Evolutionary conservation across 2,329 filamentous ascomycete genomes (phyloP).

Genomic region (Pyrenochaeta sp.): DNA sequence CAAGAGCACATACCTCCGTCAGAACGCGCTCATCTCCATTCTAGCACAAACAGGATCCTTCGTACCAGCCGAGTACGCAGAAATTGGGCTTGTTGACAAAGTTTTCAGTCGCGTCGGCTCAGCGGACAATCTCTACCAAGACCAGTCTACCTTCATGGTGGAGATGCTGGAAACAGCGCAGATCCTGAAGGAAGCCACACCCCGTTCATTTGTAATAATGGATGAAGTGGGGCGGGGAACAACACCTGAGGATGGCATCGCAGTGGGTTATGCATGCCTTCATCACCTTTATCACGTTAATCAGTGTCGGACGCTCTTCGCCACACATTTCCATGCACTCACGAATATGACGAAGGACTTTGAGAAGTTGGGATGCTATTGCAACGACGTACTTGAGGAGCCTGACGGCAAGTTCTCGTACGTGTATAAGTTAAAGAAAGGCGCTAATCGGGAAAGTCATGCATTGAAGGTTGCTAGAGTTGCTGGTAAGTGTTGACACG

Average conservation of each 20-base stretch:
- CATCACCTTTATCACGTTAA: constrained; percentile 84
- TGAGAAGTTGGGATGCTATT: constrained; percentile 75
- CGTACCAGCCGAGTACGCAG: constrained; percentile 86
- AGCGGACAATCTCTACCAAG: constrained; percentile 91
- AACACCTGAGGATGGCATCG: constrained; percentile 88
- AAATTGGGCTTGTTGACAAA: constrained; percentile 92
- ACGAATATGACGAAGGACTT: constrained; percentile 76
- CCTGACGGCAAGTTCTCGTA: constrained; percentile 74
- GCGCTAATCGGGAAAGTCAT: constrained; percentile 87
- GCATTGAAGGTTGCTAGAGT: constrained; percentile 92
- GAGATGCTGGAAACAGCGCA: constrained; percentile 97
- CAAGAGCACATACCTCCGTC: constrained; percentile 93
- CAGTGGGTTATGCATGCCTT: constrained; percentile 87
- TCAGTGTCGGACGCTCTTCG: constrained; percentile 83
- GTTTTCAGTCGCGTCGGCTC: constrained; percentile 89
- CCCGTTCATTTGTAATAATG: constrained; percentile 91
- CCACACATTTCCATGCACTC: constrained; percentile 90
- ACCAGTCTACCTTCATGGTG: constrained; percentile 99
- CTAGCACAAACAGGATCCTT: constrained; percentile 92
- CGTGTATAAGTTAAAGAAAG: constrained; percentile 80
- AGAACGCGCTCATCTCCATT: constrained; percentile 94
- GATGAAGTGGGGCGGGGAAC: constrained; percentile 96
- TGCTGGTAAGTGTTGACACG: constrained; percentile 62
- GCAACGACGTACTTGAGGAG: constrained; percentile 87
- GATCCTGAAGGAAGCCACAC: constrained; percentile 85